Evolutionary conservation across 352 stramenopile species (phyloP).

Genomic region (Globisporangium splendens): DNA sequence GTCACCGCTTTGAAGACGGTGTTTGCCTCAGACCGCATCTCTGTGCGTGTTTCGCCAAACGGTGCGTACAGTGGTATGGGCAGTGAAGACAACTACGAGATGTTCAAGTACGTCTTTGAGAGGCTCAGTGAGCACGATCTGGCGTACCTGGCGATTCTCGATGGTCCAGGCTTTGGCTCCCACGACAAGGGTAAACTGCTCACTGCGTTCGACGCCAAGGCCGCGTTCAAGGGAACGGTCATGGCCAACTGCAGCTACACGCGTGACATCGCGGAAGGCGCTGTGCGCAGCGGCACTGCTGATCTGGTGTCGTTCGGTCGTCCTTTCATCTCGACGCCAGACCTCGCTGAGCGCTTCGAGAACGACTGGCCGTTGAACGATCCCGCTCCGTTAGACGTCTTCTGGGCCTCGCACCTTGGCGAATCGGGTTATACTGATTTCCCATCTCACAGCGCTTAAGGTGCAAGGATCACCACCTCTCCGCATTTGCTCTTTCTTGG

Average conservation of each 20-base stretch:
- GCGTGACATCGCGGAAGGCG: conserved; percentile 13
- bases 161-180: not conserved
- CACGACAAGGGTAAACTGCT: conserved; percentile 4
- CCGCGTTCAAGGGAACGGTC: conserved; percentile 8
- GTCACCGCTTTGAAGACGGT: conserved; percentile 30
- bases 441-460: not conserved
- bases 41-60: conserved; percentile 14
- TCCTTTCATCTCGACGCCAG: conserved; percentile 39
- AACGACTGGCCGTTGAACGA: conserved; percentile 20
- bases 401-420: not conserved
- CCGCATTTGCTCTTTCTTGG: too few relatives aligned
- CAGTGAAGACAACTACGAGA: conserved; percentile 14
- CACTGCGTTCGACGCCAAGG: conserved; percentile 7
- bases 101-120: conserved; percentile 18
- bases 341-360: conserved; percentile 27
- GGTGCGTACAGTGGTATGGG: conserved; percentile 16
- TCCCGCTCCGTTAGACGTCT: not conserved
- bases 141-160: conserved; percentile 17
- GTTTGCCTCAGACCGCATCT: conserved; percentile 9
- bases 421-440: not conserved
- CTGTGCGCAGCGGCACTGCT: conserved; percentile 10
- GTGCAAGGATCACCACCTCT: too few relatives aligned
- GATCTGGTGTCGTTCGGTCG: conserved; percentile 27
- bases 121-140: conserved; percentile 17
- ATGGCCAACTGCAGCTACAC: conserved; percentile 25